Base-by-base conservation (phyloP, 176 grass and related monocot species). In the Ensete glaucum region DNA sequence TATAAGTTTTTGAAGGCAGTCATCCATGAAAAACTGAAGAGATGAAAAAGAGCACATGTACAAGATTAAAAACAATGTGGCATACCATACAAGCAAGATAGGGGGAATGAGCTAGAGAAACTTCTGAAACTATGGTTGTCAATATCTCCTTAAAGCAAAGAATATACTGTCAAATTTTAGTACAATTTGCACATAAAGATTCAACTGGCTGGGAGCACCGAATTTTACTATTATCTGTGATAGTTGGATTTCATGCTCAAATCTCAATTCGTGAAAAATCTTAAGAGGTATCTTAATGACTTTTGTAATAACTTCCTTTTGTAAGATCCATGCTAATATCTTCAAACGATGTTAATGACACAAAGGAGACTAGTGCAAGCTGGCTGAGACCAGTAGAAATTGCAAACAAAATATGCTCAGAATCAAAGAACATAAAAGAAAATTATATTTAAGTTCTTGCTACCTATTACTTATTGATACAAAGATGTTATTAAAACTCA, bases 21-120 rank as follows among this genome's bases (percentile, higher is more conserved):
- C 84, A 86, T 94, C 95, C 95, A 99, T 99, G 86, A 94, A 99
- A 84, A 89, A 99, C 95, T 99, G 85, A 67, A 74, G 4, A 73
- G 17, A 63, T 29, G 62, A 74, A 14, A 66, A 24, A 29, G 20
- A 48, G 19, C 65, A 63, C 1, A 79, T 25, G 5, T 59, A 73
- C 27, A 76, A 64, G 10, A 64, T 57, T 75, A 25, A n/a, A 20
- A 59, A 58, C 19, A 15, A 81, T 9, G 19, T 50, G 52, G 3
- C 23, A 73, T 76, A 62, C 29, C 50, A 25, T 73, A 52, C 16
- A 27, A 1, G 34, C 1, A 54, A 54, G 25, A 68, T 43, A 43
- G 2, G 14, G 14, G 34, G 65, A 43, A 48, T 68, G 43, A 48
- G 27, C 9, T 68, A 34, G 65, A 60, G 15, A 15, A n/a, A 15